Percentiles rank a stretch among this genome's conserved stretches.
These are phyloP conservation scores for Ustilago sp. DNA, from an alignment of 1,284 basidiomycete species.

Conservation along the genomic window DNA sequence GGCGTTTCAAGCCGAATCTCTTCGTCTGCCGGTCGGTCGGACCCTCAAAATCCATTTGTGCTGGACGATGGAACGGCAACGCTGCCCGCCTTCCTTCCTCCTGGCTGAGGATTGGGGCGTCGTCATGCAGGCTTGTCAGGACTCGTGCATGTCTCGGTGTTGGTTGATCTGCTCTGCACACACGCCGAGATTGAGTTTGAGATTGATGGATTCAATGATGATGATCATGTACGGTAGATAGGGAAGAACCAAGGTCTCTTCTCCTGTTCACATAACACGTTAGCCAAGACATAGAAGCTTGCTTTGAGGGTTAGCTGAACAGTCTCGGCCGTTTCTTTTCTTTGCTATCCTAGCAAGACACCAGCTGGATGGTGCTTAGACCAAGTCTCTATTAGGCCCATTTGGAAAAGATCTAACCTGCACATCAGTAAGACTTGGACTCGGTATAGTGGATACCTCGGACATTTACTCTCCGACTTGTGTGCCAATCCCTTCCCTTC, in stretches of 20 bases:
- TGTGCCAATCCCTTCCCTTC: no score
- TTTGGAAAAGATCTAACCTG: neutral
- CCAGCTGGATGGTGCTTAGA: neutral
- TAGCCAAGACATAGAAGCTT: neutral
- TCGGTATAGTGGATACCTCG: no score
- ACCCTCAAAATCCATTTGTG: neutral
- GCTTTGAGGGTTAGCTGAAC: neutral
- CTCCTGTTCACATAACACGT: neutral
- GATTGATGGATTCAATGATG: neutral
- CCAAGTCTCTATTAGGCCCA: neutral
- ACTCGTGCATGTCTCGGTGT: neutral
- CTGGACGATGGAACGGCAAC: neutral
- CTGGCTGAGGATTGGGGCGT: neutral
- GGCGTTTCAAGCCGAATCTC: neutral
- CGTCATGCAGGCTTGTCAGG: neutral
- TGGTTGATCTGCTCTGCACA: slow-evolving; percentile 6
- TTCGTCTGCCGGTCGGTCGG: neutral
- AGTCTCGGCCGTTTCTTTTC: neutral
- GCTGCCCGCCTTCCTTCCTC: neutral
- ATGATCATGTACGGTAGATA: neutral
- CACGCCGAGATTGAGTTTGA: neutral
- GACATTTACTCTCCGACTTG: neutral
- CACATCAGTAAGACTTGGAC: no score
- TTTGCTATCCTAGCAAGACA: neutral
- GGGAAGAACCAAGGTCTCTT: slow-evolving; percentile 7